Base-by-base conservation (phyloP, 768 basidiomycete genomes). In the Piloderma croceum region DNA sequence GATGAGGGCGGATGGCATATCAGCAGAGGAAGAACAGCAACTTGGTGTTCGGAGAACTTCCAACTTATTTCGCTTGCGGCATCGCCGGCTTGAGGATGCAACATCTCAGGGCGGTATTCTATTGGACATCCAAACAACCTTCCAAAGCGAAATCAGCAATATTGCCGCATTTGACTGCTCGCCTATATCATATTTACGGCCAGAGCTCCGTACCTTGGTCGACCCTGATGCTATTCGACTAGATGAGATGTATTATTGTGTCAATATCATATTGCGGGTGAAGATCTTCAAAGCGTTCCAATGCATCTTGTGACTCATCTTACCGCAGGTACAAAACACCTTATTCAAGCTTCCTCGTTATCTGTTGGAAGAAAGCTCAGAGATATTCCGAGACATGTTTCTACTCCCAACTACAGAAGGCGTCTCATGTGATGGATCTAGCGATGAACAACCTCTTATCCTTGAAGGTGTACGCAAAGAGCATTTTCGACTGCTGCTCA, bases 271-370 rank as follows among this genome's bases (percentile, higher is more conserved):
- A 18, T 41, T 41, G 18, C 40, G 20, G 12, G 40, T 41, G 23
- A 21, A 25, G 22, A 34, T 15, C 32, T 15, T 5, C 21, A 32
- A 15, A 13, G 12, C 17, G 13, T 20, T 40, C 24, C 10, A 31
- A 27, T n/a, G 15, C 38, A 20, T 18, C 27, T 34, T 13, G 24
- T 20, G 7, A 10, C 12, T 13, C 9, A 18, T 7, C n/a, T n/a
- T n/a, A n/a, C n/a, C n/a, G n/a, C n/a, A n/a, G 68, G 68, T 67
- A 21, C 68, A 70, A 34, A 54, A 59, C 31, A 48, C 47, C 10
- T 41, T 66, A 17, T 71, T 68, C 57, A 64, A 64, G 41, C 50
- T 70, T 9, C 68, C 67, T n/a, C 54, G 57, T 11, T 50, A 56
- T n/a, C 54, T 59, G 19, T 61, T 71, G 20, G 47, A 55, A 23